A percentile compares a stretch with the other conserved stretches of the same genome.
Conservation (phyloP, 176 grass and related monocot genomes). For the Cenchrus fungigraminus region DNA sequence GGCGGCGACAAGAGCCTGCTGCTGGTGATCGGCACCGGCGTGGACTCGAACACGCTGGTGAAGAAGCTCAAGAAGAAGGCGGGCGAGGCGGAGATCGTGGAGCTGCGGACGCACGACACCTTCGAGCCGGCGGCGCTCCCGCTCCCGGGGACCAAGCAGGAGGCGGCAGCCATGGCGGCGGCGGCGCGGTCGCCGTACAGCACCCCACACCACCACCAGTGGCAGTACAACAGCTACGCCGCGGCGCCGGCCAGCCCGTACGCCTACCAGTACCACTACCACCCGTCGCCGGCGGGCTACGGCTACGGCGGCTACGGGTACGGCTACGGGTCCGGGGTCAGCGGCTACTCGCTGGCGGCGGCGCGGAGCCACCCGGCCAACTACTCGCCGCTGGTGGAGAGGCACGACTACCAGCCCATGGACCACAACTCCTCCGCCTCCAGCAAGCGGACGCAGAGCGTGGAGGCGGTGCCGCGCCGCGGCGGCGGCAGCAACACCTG, state of each 20-base stretch:
- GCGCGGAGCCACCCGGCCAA: constrained; percentile 50
- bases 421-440: not conserved
- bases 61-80: constrained; percentile 55
- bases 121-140: constrained; percentile 32
- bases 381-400: constrained; percentile 56
- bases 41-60: constrained; percentile 53
- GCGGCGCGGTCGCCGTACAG: constrained; percentile 31
- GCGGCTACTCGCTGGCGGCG: constrained; percentile 51
- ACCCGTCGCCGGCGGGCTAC: constrained; percentile 42
- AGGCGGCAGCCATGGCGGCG: constrained; percentile 9
- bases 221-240: constrained; percentile 24
- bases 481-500: constrained; percentile 19
- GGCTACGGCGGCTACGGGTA: not conserved
- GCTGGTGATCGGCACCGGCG: constrained; percentile 56
- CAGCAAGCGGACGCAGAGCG: not conserved
- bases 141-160: constrained; percentile 20
- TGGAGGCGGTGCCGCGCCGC: constrained; percentile 38
- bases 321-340: constrained; percentile 4
- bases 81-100: constrained; percentile 49
- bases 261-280: constrained; percentile 34
- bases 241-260: constrained; percentile 29
- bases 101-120: constrained; percentile 50
- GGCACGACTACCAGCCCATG: constrained; percentile 57
- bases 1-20: constrained; percentile 55
- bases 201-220: not conserved